A percentile compares a stretch with the other conserved stretches of the same genome.
phyloP scores from a whole-genome alignment of 768 basidiomycete genomes.

The Mrakia frigida region DNA sequence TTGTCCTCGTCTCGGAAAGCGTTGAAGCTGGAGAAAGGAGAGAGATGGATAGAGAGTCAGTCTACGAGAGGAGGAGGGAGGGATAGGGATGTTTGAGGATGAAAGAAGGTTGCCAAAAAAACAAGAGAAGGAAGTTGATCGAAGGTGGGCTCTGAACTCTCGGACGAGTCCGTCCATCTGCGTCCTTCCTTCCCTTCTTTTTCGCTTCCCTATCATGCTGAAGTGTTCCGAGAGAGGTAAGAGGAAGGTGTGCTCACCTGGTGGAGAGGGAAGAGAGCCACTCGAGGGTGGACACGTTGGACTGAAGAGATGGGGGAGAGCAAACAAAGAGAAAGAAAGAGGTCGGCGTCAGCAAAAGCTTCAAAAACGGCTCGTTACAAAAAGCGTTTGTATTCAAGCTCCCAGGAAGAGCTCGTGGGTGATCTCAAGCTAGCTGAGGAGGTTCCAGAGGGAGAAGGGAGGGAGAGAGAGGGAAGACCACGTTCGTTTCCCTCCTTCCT shows the following conservation, averaged over 20 bases:
- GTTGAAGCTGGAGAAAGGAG: conserved; percentile 47
- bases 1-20: conserved; percentile 73
- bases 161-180: conserved; percentile 6
- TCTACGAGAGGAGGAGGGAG: neutral
- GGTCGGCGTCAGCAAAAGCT: neutral
- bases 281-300: conserved; percentile 61
- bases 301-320: conserved; percentile 8
- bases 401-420: neutral
- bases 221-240: neutral
- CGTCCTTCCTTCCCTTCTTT: neutral
- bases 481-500: neutral
- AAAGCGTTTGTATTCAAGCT: neutral
- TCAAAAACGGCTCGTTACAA: neutral
- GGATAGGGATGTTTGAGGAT: neutral
- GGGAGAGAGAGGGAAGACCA: neutral
- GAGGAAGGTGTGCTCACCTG: conserved; percentile 38
- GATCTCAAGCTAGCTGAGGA: neutral
- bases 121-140: too few relatives aligned
- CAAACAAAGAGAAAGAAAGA: neutral
- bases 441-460: neutral
- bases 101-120: neutral
- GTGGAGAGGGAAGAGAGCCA: conserved; percentile 84
- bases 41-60: neutral
- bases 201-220: neutral
- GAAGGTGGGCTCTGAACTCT: neutral